Evolutionary conservation across 202 grass and related monocot species (phyloP).

Genomic region (Carex sylvatica): DNA sequence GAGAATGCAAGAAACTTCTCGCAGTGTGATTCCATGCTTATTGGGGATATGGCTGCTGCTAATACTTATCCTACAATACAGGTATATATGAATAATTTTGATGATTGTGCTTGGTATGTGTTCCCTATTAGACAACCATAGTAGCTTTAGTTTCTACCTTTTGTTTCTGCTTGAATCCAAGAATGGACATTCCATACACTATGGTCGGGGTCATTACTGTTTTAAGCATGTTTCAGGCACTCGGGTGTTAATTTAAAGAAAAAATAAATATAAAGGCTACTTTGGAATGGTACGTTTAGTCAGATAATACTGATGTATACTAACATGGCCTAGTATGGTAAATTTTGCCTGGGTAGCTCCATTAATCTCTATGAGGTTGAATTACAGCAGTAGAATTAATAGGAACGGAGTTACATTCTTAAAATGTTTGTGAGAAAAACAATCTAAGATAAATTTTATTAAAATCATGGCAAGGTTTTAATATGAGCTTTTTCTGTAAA

Average conservation of each 20-base stretch:
- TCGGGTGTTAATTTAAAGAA: neutral
- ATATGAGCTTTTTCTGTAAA: constrained; percentile 18
- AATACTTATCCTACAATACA: constrained; percentile 96
- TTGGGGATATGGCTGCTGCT: constrained; percentile 87
- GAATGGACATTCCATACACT: neutral
- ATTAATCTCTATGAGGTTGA: neutral
- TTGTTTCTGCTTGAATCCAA: neutral
- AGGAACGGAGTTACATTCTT: neutral
- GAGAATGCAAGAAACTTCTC: constrained; percentile 88
- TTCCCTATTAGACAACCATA: neutral
- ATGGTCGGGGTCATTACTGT: neutral
- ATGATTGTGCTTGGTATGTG: neutral
- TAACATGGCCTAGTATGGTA: neutral
- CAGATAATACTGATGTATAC: neutral
- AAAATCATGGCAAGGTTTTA: constrained; percentile 7
- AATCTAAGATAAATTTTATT: neutral
- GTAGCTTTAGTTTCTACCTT: neutral
- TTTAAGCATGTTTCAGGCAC: neutral
- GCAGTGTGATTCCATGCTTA: constrained; percentile 98
- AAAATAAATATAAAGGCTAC: neutral
- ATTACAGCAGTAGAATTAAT: neutral
- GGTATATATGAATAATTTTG: constrained; percentile 30
- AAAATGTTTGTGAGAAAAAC: neutral
- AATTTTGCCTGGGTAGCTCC: neutral
- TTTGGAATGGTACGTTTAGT: neutral